Percentiles rank a stretch among this genome's conserved stretches.
phyloP scores from a whole-genome alignment of 148 eudicot genomes.

The Camellia lanceoleosa region DNA sequence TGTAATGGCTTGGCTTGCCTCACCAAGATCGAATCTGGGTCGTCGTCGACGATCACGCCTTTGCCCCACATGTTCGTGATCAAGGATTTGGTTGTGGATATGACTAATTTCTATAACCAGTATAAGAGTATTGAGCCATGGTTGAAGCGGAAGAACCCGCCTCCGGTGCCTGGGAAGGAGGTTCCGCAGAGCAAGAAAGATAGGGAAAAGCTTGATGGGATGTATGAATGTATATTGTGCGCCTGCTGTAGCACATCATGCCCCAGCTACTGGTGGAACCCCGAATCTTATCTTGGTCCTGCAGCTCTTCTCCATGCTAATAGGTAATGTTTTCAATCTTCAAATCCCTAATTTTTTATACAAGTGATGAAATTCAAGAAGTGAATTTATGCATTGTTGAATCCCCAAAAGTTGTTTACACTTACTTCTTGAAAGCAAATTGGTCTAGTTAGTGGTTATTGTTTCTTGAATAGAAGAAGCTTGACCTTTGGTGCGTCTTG shows the following conservation, averaged over 20 bases:
- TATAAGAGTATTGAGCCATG: conserved; percentile 98
- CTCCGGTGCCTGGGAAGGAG: conserved; percentile 68
- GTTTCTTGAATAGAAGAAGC: not conserved
- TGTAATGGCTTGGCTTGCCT: conserved; percentile 83
- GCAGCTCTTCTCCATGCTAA: conserved; percentile 96
- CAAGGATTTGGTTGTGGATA: conserved; percentile 95
- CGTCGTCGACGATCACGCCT: conserved; percentile 55
- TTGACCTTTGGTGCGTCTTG: too few species aligned
- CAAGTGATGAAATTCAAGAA: too few species aligned
- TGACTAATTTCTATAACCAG: conserved; percentile 97
- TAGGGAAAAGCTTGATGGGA: conserved; percentile 93
- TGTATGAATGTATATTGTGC: conserved; percentile 95
- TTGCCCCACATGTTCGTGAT: conserved; percentile 96
- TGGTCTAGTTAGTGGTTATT: too few species aligned
- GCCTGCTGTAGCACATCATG: conserved; percentile 96
- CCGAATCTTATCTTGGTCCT: conserved; percentile 93
- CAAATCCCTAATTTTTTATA: not conserved
- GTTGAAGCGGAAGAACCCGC: conserved; percentile 79
- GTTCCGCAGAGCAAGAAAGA: conserved; percentile 71
- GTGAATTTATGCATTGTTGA: too few species aligned
- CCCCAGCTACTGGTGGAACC: conserved; percentile 99
- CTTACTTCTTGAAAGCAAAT: too few species aligned
- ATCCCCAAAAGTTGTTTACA: too few species aligned
- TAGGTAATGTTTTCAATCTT: conserved; percentile 34
- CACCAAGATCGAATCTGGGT: conserved; percentile 51